These are phyloP conservation scores for Auricularia heimuer DNA, from an alignment of 768 basidiomycete genomes.

Conservation along the genomic window DNA sequence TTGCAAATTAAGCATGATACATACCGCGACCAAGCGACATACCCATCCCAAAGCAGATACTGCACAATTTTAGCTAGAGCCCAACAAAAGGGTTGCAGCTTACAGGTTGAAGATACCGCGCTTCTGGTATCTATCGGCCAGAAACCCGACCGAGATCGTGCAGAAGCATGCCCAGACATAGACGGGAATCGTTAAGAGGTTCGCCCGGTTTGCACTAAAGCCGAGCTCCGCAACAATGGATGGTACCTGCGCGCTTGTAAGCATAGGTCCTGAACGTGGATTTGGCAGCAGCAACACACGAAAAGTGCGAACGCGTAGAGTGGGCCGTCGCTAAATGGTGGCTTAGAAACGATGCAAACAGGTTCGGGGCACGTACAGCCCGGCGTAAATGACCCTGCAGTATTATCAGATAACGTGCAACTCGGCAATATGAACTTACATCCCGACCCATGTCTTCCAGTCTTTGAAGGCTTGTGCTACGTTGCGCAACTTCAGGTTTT, in stretches of 20 bases:
- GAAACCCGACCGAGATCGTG: slow-evolving; percentile 53
- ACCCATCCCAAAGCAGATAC: slow-evolving; percentile 19
- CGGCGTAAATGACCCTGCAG: background rate
- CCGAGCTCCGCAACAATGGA: background rate
- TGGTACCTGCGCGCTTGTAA: background rate
- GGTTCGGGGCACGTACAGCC: background rate
- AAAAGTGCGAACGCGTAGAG: slow-evolving; percentile 46
- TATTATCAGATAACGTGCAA: background rate
- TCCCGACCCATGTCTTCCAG: background rate
- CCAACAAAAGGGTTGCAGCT: slow-evolving; percentile 12
- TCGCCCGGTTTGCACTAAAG: slow-evolving; percentile 57
- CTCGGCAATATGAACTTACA: background rate
- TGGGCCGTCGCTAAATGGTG: slow-evolving; percentile 34
- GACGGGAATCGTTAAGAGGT: slow-evolving; percentile 69
- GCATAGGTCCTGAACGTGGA: background rate
- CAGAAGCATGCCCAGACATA: slow-evolving; percentile 59
- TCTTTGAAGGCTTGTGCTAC: background rate
- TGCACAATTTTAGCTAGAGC: background rate
- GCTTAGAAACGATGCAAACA: background rate
- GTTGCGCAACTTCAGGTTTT: background rate
- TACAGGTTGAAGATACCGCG: slow-evolving; percentile 59
- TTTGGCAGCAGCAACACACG: slow-evolving; percentile 33
- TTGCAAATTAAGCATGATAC: background rate
- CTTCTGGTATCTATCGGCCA: slow-evolving; percentile 52
- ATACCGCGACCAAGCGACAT: background rate